These are phyloP conservation scores for Medicago truncatula DNA, from an alignment of 306 rosid genomes.

Conservation along the genomic window MtrunA17r5.0-ANR NC_053046.1:5727001-5727500, in stretches of 20 bases:
- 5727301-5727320: slow-evolving; percentile 75
- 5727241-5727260: slow-evolving; percentile 73
- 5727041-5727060: slow-evolving; percentile 91
- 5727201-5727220: slow-evolving; percentile 84
- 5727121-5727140: slow-evolving; percentile 87
- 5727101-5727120: slow-evolving; percentile 97
- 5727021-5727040: slow-evolving; percentile 55
- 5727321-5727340: slow-evolving; percentile 52
- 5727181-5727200: slow-evolving; percentile 85
- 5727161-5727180: slow-evolving; percentile 85
- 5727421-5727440: slow-evolving; percentile 89
- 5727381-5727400: slow-evolving; percentile 73
- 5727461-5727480: slow-evolving; percentile 49
- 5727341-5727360: slow-evolving; percentile 51
- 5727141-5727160: slow-evolving; percentile 76
- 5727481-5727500: slow-evolving; percentile 38
- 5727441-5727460: slow-evolving; percentile 66
- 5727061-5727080: slow-evolving; percentile 97
- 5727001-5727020: slow-evolving; percentile 51
- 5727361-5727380: slow-evolving; percentile 53
- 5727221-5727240: slow-evolving; percentile 76
- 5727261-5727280: slow-evolving; percentile 74
- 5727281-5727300: slow-evolving; percentile 93
- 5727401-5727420: slow-evolving; percentile 80
- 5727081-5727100: slow-evolving; percentile 86